Evolutionary conservation across 2,329 filamentous ascomycete genomes (phyloP).

Genomic region (Simplicillium sp.): DNA sequence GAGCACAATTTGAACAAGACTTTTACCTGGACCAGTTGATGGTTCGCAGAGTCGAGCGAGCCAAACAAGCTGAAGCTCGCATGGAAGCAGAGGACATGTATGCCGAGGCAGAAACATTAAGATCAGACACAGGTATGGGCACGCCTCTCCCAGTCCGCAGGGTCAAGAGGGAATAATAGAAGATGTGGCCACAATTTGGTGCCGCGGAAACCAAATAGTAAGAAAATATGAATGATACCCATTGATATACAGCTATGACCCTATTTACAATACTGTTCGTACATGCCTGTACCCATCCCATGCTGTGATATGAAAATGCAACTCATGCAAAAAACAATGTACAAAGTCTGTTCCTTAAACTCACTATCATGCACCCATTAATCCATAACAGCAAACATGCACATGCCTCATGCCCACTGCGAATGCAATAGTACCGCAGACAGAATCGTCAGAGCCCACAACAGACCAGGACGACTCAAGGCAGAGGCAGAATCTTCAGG

Average conservation of each 20-base stretch:
- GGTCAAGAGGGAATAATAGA: too few species aligned
- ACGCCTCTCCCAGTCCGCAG: too few species aligned
- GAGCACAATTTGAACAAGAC: conserved; percentile 29
- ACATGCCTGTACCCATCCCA: background rate
- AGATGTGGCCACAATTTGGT: too few species aligned
- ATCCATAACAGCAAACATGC: background rate
- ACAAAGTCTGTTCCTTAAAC: background rate
- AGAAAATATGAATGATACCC: background rate
- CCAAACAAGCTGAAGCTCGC: conserved; percentile 31
- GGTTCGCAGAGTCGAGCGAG: conserved; percentile 47
- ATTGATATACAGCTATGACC: background rate
- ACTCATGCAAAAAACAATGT: background rate
- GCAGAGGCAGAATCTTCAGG: conserved; percentile 11
- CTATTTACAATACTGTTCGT: too few species aligned
- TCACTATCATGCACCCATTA: background rate
- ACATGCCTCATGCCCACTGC: background rate
- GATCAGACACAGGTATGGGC: too few species aligned
- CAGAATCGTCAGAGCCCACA: background rate
- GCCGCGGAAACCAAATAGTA: conserved; percentile 6
- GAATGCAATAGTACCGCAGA: background rate
- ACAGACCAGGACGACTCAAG: background rate
- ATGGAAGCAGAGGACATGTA: conserved; percentile 26
- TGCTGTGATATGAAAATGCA: background rate
- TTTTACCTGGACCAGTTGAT: conserved; percentile 48
- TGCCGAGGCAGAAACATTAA: conserved; percentile 21